phyloP scores from a whole-genome alignment of 768 basidiomycete genomes.

The Lactarius vividus region DNA sequence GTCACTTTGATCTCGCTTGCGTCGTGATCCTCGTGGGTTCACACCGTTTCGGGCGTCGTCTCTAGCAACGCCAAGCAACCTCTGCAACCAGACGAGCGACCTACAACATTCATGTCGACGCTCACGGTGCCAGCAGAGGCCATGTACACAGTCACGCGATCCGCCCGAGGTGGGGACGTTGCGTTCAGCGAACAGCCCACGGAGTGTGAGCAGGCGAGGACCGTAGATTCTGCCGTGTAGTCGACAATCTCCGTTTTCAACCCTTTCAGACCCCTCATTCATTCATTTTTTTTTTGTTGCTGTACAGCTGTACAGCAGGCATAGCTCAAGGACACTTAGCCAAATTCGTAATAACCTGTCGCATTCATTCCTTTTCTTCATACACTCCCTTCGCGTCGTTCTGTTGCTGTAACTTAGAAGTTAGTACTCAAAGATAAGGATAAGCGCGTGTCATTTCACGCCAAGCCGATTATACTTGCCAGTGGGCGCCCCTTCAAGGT shows the following conservation, averaged over 20 bases:
- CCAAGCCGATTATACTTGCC: not conserved
- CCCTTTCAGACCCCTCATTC: no score
- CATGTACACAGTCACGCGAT: not conserved
- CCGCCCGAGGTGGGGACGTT: not conserved
- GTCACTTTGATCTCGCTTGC: not conserved
- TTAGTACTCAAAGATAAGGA: not conserved
- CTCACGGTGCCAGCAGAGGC: constrained; percentile 6
- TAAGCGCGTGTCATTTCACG: not conserved
- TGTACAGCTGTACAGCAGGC: not conserved
- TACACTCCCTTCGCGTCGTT: not conserved
- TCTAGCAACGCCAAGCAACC: not conserved
- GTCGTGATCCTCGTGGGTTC: not conserved
- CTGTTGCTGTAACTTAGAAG: not conserved
- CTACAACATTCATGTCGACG: constrained; percentile 1
- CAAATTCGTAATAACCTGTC: no score
- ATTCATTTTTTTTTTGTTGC: no score
- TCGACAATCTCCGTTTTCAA: not conserved
- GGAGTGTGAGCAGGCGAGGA: not conserved
- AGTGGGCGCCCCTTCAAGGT: no score
- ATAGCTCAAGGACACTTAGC: no score
- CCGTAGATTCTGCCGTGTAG: not conserved
- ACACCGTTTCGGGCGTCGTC: not conserved
- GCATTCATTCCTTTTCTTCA: not conserved
- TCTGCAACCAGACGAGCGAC: not conserved
- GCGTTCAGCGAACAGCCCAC: not conserved